Percentiles rank a stretch among this genome's conserved stretches.
Evolutionary conservation across 2,329 filamentous ascomycete species (phyloP).

Genomic region (Arachnomyces sp.): DNA sequence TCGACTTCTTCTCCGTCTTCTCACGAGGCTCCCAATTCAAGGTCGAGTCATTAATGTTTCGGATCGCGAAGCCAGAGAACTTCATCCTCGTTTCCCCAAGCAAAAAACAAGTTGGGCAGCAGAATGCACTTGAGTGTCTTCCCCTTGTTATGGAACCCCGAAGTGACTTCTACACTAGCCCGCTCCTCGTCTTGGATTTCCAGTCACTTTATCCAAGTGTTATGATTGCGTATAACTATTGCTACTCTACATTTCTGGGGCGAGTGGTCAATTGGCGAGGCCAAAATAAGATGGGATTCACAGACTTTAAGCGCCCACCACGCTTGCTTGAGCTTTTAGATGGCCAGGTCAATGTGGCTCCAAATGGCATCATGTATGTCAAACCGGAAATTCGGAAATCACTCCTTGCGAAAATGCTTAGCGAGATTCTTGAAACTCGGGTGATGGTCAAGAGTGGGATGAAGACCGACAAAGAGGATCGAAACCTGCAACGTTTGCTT

Average conservation of each 20-base stretch:
- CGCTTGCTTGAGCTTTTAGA: conserved; percentile 68
- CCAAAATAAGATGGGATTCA: conserved; percentile 88
- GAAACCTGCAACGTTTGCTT: conserved; percentile 70
- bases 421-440: conserved; percentile 88
- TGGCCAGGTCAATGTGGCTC: conserved; percentile 82
- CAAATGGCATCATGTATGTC: conserved; percentile 94
- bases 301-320: conserved; percentile 70
- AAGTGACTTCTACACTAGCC: conserved; percentile 86
- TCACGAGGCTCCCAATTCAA: conserved; percentile 95
- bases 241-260: conserved; percentile 92
- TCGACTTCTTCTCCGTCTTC: conserved; percentile 96
- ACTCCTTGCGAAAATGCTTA: conserved; percentile 88
- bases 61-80: conserved; percentile 94
- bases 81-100: conserved; percentile 85
- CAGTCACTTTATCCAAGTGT: conserved; percentile 94
- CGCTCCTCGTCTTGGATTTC: conserved; percentile 85
- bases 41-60: conserved; percentile 97
- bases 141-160: conserved; percentile 97
- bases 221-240: conserved; percentile 99
- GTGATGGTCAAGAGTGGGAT: conserved; percentile 98
- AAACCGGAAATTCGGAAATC: conserved; percentile 81
- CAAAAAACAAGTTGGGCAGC: conserved; percentile 80
- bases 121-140: conserved; percentile 89
- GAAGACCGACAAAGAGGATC: conserved; percentile 88
- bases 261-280: conserved; percentile 82